Evolutionary conservation across 257 asterid species (phyloP).

Genomic region (Linaria vulgaris): DNA sequence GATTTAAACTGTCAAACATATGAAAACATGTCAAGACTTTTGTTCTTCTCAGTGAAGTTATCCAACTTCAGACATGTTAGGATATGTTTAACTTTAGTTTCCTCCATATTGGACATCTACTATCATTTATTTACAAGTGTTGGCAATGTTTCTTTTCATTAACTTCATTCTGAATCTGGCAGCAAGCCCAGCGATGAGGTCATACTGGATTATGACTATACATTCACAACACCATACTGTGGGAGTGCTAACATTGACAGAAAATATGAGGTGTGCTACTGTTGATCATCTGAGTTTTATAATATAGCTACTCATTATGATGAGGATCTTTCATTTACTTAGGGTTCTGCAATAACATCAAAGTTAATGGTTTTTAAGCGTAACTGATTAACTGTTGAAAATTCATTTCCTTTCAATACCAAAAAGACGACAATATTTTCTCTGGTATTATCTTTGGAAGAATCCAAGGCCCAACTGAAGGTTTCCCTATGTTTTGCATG

Average conservation of each 20-base stretch:
- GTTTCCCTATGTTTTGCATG: slow-evolving; percentile 12
- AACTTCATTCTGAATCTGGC: slow-evolving; percentile 35
- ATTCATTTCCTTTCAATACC: background rate
- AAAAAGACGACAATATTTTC: background rate
- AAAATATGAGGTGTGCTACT: slow-evolving; percentile 56
- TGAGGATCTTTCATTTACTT: slow-evolving; percentile 21
- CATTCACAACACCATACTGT: slow-evolving; percentile 91
- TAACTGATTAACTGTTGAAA: too few relatives aligned
- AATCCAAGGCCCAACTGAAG: background rate
- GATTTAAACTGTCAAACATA: background rate
- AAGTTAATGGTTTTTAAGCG: too few relatives aligned
- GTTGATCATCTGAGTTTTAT: slow-evolving; percentile 27
- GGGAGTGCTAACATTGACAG: slow-evolving; percentile 64
- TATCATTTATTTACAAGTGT: background rate
- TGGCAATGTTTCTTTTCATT: slow-evolving; percentile 20
- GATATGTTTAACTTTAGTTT: background rate
- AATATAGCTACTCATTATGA: background rate
- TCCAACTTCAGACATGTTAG: background rate
- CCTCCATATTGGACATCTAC: background rate
- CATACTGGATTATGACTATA: slow-evolving; percentile 91
- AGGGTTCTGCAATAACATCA: background rate
- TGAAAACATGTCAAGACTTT: background rate
- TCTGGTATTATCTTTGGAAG: background rate
- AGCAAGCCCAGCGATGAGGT: slow-evolving; percentile 87
- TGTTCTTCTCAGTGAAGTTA: background rate